These are phyloP conservation scores for Medicago arabica DNA, from an alignment of 306 rosid species.

Conservation along the genomic window DNA sequence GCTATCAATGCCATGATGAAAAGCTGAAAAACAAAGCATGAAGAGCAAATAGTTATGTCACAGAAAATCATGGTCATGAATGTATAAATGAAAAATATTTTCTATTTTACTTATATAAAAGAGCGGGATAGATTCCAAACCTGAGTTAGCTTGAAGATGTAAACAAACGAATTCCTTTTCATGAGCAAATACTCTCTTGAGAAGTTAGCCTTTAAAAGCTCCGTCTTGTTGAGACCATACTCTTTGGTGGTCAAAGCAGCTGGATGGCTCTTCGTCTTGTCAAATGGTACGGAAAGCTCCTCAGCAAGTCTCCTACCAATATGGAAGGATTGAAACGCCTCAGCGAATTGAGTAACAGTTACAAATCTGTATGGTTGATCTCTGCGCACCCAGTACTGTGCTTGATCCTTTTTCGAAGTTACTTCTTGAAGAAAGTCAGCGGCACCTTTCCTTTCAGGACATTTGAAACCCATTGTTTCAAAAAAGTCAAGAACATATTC, in stretches of 20 bases:
- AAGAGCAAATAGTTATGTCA: constrained; percentile 10
- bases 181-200: constrained; percentile 59
- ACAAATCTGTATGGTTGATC: constrained; percentile 52
- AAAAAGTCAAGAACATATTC: constrained; percentile 61
- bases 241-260: constrained; percentile 56
- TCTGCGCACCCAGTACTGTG: constrained; percentile 57
- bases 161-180: constrained; percentile 61
- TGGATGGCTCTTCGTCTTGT: constrained; percentile 60
- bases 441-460: constrained; percentile 64
- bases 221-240: constrained; percentile 53
- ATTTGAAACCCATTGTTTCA: constrained; percentile 60
- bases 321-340: constrained; percentile 56
- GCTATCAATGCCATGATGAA: constrained; percentile 55
- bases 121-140: constrained; percentile 30
- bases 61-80: background rate
- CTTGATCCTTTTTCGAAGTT: constrained; percentile 67
- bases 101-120: background rate
- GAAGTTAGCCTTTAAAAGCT: constrained; percentile 62
- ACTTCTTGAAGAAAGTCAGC: constrained; percentile 76
- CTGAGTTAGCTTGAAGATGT: constrained; percentile 56
- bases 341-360: constrained; percentile 53
- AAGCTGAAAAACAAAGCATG: constrained; percentile 53
- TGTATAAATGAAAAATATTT: background rate
- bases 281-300: constrained; percentile 53
- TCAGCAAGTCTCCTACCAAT: constrained; percentile 45